Conservation (phyloP, 2,329 filamentous ascomycete species). For the Arthrobotrys pseudoclavata region DNA sequence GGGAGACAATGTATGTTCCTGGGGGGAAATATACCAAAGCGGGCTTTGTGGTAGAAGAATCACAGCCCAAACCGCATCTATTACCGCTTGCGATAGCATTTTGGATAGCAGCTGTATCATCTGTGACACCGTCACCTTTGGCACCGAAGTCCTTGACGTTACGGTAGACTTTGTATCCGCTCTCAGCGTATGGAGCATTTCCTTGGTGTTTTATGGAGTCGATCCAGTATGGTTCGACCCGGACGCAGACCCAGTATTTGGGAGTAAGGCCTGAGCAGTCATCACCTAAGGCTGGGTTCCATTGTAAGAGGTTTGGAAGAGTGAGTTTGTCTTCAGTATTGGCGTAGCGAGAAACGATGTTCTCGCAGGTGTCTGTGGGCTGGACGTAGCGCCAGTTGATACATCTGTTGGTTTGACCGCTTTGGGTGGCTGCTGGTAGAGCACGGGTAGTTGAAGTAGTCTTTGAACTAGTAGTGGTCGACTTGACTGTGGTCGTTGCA, state of each 20-base stretch:
- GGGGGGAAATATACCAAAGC: slow-evolving; percentile 88
- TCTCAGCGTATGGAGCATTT: slow-evolving; percentile 39
- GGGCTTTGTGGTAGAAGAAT: slow-evolving; percentile 83
- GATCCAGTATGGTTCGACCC: slow-evolving; percentile 41
- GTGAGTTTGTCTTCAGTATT: slow-evolving; percentile 28
- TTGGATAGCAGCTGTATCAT: slow-evolving; percentile 93
- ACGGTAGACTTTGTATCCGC: slow-evolving; percentile 45
- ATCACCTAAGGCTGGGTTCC: slow-evolving; percentile 32
- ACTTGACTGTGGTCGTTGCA: slow-evolving; percentile 14
- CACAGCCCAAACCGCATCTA: slow-evolving; percentile 84
- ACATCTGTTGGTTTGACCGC: slow-evolving; percentile 30
- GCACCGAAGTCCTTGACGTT: slow-evolving; percentile 58
- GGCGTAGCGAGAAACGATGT: slow-evolving; percentile 23
- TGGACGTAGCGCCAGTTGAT: slow-evolving; percentile 30
- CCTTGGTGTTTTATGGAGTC: slow-evolving; percentile 50
- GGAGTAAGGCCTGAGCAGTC: slow-evolving; percentile 28
- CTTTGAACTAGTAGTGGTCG: slow-evolving; percentile 12
- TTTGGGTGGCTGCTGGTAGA: slow-evolving; percentile 23
- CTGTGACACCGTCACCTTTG: slow-evolving; percentile 68
- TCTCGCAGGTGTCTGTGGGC: slow-evolving; percentile 33
- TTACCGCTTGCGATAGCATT: slow-evolving; percentile 74
- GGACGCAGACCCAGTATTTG: slow-evolving; percentile 15
- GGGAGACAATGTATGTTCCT: slow-evolving; percentile 87
- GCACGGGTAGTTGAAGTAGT: slow-evolving; percentile 33
- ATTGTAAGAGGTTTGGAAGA: slow-evolving; percentile 21